Base-by-base conservation (phyloP, 345 rosid species). In the Brassica rapa region DNA sequence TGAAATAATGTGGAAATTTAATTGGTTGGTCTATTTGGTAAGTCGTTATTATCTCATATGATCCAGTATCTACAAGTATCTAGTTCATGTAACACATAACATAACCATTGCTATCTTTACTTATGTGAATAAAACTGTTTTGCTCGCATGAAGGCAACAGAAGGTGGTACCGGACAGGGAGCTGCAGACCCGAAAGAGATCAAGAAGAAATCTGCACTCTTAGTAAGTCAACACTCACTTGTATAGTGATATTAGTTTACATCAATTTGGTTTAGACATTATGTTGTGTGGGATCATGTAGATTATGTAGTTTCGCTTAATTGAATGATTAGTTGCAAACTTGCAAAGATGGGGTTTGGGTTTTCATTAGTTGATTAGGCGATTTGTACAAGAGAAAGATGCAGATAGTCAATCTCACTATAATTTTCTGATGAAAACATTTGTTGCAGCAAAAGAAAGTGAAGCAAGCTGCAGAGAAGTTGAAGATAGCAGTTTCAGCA, bases 391-490 rank as follows among this genome's bases (percentile, higher is more conserved):
- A 35, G 55, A 41, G 49, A 41, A 41, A 41, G 49, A 41, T 41
- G 49, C 49, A 10, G 49, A 41, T 41, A 41, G 43, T 8, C 43
- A 37, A 37, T 37, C 14, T 41, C 49, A 41, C 4, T 41, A 10
- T 41, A 10, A 41, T 41, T 39, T 41, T 41, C 49, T 3, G 49
- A 41, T 10, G 49, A 41, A 41, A 41, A 10, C 10, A 41, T 41
- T 41, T 41, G 14, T 41, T 41, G 49, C 49, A 41, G 83, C 16
- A 71, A 75, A 74, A 43, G 73, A 80, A 75, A 16, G 80, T 75
- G 76, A 80, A 75, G 76, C 80, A 70, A 24, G 83, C 80, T 23
- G 72, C 72, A 57, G 80, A 73, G 0, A 80, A 65, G 83, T 70
- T 80, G 80, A 43, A 71, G 24, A 0, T 1, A 71, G 83, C 80